Percentiles rank a stretch among this genome's conserved stretches.
phyloP scores from a whole-genome alignment of 768 basidiomycete species.

The Rhodosporidiobolus odoratus region DNA sequence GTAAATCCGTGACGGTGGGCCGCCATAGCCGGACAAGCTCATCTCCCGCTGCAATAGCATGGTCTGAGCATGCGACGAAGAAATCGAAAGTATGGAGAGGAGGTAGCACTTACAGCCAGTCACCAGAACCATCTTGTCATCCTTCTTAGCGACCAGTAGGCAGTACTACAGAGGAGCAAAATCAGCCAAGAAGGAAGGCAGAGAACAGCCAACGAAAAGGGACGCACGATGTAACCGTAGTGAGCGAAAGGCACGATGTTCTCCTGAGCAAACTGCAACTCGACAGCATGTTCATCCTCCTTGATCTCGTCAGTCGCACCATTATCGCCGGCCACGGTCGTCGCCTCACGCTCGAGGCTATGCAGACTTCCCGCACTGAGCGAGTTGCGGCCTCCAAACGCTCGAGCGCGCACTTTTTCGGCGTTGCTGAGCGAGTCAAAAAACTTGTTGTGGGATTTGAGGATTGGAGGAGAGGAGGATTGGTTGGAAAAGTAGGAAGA shows the following conservation, averaged over 20 bases:
- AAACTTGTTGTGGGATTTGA: conserved; percentile 38
- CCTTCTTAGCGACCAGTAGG: conserved; percentile 50
- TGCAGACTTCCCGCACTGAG: neutral
- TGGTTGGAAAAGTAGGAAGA: conserved; percentile 6
- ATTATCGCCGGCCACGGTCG: neutral
- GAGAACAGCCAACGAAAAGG: too few relatives aligned
- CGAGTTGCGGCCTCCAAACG: neutral
- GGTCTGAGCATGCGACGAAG: neutral
- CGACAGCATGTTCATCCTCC: conserved; percentile 17
- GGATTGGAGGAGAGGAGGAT: conserved; percentile 34
- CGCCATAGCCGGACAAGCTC: conserved; percentile 70
- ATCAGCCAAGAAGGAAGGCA: neutral
- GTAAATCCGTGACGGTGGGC: conserved; percentile 5
- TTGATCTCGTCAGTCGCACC: neutral
- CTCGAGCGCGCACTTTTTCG: conserved; percentile 24
- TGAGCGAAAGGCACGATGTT: conserved; percentile 85
- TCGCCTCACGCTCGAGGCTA: neutral
- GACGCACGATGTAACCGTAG: conserved; percentile 68
- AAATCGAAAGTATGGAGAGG: neutral
- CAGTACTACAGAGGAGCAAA: conserved; percentile 57
- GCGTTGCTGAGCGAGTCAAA: conserved; percentile 36
- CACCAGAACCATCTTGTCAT: conserved; percentile 47
- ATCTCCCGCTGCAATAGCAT: conserved; percentile 58
- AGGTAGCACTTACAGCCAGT: conserved; percentile 30
- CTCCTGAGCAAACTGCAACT: conserved; percentile 31